These are phyloP conservation scores for Chlorella vulgaris DNA, from an alignment of 139 green algal genomes.

Conservation along the genomic window DNA sequence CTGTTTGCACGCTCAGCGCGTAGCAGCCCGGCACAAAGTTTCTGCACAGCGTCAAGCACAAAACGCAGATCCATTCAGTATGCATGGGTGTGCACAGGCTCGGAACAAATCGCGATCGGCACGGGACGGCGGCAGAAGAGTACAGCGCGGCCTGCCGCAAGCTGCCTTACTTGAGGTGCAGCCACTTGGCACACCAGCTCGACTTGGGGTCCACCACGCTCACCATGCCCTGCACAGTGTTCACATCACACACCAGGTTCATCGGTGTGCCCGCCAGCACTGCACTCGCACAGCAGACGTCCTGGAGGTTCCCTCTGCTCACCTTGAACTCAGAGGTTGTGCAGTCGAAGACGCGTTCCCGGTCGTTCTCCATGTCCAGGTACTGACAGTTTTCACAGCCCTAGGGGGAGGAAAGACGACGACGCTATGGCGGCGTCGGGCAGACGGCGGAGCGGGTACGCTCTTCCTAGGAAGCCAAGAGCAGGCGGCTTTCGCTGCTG, in stretches of 20 bases:
- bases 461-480: too few relatives aligned
- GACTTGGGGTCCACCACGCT: conserved; percentile 66
- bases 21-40: conserved; percentile 56
- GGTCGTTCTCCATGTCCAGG: conserved; percentile 62
- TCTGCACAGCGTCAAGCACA: conserved; percentile 8
- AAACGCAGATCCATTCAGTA: too few relatives aligned
- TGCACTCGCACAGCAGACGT: too few relatives aligned
- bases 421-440: not conserved
- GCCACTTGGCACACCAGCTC: conserved; percentile 76
- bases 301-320: not conserved
- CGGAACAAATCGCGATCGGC: too few relatives aligned
- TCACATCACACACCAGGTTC: too few relatives aligned
- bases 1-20: conserved; percentile 43
- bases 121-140: too few relatives aligned
- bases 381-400: conserved; percentile 84
- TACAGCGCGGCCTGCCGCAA: too few relatives aligned
- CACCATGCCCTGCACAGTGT: conserved; percentile 59
- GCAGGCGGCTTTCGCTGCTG: too few relatives aligned
- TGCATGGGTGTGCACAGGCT: too few relatives aligned
- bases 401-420: not conserved
- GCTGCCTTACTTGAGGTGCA: conserved; percentile 49
- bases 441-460: too few relatives aligned
- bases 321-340: conserved; percentile 83
- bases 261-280: too few relatives aligned
- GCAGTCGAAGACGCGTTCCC: conserved; percentile 61